Evolutionary conservation across 331 rosid genomes (phyloP).

Genomic region (Rhamnella rubrinervis): DNA sequence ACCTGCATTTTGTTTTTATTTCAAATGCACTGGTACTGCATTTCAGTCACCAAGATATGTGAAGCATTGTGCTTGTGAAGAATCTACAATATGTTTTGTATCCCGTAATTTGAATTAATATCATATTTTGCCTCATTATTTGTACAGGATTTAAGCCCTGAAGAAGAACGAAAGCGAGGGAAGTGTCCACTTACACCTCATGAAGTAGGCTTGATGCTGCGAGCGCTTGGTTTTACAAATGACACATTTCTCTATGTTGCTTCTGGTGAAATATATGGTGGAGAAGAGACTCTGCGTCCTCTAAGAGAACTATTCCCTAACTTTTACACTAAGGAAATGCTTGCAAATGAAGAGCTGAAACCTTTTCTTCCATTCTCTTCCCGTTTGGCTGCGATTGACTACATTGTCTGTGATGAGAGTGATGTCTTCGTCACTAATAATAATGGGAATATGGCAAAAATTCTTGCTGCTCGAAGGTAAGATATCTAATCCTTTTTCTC

Average conservation of each 20-base stretch:
- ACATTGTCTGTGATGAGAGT: constrained; percentile 91
- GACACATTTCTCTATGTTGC: constrained; percentile 89
- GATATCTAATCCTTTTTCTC: constrained; percentile 10
- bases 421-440: constrained; percentile 93
- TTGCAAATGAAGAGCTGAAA: constrained; percentile 76
- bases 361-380: constrained; percentile 91
- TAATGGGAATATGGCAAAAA: constrained; percentile 98
- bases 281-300: constrained; percentile 89
- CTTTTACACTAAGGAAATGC: constrained; percentile 89
- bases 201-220: constrained; percentile 94
- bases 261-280: constrained; percentile 96
- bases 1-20: too few relatives aligned
- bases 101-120: constrained; percentile 16
- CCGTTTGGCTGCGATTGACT: constrained; percentile 95
- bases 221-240: constrained; percentile 88
- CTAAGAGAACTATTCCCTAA: constrained; percentile 91
- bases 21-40: neutral
- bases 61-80: neutral
- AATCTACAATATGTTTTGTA: neutral
- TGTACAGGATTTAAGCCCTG: constrained; percentile 76
- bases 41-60: neutral
- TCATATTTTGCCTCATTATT: constrained; percentile 15
- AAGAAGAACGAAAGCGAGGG: constrained; percentile 89
- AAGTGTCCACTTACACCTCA: constrained; percentile 96
- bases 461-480: constrained; percentile 95